Evolutionary conservation across 352 stramenopile genomes (phyloP).

Genomic region (Phytophthora capsici): DNA sequence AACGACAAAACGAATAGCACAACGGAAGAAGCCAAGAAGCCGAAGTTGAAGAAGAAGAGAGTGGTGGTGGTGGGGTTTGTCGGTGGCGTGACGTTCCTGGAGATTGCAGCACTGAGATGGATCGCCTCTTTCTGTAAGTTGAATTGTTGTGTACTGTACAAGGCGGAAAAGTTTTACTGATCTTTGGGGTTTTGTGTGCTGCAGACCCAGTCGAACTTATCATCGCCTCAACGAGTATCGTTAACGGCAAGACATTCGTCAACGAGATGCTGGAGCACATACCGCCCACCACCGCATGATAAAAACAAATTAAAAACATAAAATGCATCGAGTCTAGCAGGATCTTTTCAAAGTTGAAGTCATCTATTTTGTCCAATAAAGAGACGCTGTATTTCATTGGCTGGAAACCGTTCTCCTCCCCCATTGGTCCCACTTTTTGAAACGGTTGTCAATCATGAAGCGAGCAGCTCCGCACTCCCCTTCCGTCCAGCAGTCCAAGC

Average conservation of each 20-base stretch:
- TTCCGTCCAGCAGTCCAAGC: conserved; percentile 36
- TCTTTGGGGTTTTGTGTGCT: background rate
- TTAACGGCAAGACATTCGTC: conserved; percentile 65
- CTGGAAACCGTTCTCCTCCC: conserved; percentile 2
- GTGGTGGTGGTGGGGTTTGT: conserved; percentile 75
- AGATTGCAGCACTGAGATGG: conserved; percentile 80
- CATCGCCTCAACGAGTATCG: conserved; percentile 61
- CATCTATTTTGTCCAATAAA: no score
- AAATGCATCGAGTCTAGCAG: background rate
- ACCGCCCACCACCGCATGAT: conserved; percentile 35
- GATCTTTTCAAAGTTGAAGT: no score
- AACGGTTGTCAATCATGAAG: conserved; percentile 24
- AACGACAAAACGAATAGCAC: conserved; percentile 6
- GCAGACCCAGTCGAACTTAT: conserved; percentile 71
- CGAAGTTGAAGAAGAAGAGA: conserved; percentile 47
- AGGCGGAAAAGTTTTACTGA: background rate
- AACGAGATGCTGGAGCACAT: conserved; percentile 57
- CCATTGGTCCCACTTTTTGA: conserved; percentile 23
- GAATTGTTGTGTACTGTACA: background rate
- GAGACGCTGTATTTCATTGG: conserved; percentile 5
- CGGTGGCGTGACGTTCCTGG: conserved; percentile 71
- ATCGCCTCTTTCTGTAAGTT: conserved; percentile 68
- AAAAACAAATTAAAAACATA: background rate
- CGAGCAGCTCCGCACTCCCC: conserved; percentile 14
- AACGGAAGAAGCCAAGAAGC: conserved; percentile 16